phyloP scores from a whole-genome alignment of 1,284 basidiomycete species.

The Papiliotrema terrestris region DNA sequence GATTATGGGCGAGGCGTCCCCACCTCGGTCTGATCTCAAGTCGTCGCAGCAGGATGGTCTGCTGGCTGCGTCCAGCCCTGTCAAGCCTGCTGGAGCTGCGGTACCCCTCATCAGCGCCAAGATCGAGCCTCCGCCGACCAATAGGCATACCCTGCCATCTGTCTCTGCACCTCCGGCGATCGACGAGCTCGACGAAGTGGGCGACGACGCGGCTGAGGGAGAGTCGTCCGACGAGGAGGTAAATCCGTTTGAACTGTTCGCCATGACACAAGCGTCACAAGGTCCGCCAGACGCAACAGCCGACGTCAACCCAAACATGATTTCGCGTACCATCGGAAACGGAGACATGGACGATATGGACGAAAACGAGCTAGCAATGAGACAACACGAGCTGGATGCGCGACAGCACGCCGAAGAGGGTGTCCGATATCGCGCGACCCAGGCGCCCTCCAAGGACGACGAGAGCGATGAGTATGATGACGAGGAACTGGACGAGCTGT shows the following conservation, averaged over 20 bases:
- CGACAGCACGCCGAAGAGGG: conserved; percentile 32
- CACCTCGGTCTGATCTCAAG: conserved; percentile 13
- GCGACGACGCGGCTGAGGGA: conserved; percentile 18
- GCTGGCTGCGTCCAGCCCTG: conserved; percentile 10
- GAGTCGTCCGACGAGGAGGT: conserved; percentile 22
- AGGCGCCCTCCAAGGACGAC: conserved; percentile 25
- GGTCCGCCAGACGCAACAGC: conserved; percentile 24
- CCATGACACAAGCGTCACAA: conserved; percentile 34
- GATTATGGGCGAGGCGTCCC: conserved; percentile 11
- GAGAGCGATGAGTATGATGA: conserved; percentile 31
- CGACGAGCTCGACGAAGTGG: background rate
- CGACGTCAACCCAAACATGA: conserved; percentile 41
- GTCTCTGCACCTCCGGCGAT: no score
- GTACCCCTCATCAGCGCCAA: conserved; percentile 2
- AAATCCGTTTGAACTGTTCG: conserved; percentile 39
- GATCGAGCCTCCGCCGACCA: background rate
- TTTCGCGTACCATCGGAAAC: conserved; percentile 23
- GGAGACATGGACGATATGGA: conserved; percentile 31
- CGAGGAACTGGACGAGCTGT: conserved; percentile 36
- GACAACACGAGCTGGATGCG: conserved; percentile 26
- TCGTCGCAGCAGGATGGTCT: conserved; percentile 16
- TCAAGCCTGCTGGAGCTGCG: conserved; percentile 9
- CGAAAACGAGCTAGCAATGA: conserved; percentile 22
- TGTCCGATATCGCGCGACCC: conserved; percentile 34
- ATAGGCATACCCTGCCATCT: no score